A percentile compares a stretch with the other conserved stretches of the same genome.
Evolutionary conservation across 2,329 filamentous ascomycete species (phyloP).

Genomic region (Fusarium illudens): DNA sequence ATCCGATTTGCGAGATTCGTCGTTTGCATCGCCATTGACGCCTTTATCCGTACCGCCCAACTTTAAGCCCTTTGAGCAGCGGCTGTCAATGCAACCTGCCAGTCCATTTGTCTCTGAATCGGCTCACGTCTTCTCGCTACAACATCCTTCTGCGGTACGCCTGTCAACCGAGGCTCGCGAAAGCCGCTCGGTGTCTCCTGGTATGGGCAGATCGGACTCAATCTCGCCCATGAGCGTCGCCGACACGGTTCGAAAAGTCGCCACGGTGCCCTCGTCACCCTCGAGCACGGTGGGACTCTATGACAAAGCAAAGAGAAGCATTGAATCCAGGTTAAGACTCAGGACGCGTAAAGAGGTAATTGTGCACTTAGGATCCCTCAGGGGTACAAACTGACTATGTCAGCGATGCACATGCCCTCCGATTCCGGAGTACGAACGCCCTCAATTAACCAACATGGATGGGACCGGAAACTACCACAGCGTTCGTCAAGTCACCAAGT

Average conservation of each 20-base stretch:
- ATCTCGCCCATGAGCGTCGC: conserved; percentile 13
- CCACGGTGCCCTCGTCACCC: not conserved
- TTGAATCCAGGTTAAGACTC: conserved; percentile 35
- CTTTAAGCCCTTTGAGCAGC: conserved; percentile 20
- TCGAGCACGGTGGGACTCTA: conserved; percentile 15
- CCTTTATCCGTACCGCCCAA: conserved; percentile 27
- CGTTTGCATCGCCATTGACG: conserved; percentile 38
- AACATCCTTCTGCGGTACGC: conserved; percentile 42
- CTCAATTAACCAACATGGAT: conserved; percentile 10
- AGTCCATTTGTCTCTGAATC: conserved; percentile 59
- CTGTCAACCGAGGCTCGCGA: conserved; percentile 18
- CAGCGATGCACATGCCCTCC: conserved; percentile 18
- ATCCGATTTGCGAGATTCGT: conserved; percentile 34
- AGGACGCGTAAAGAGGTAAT: conserved; percentile 26
- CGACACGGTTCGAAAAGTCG: not conserved
- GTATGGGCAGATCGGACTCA: conserved; percentile 1
- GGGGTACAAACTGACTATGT: conserved; percentile 1
- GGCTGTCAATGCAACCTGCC: conserved; percentile 27
- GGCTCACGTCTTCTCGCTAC: conserved; percentile 58
- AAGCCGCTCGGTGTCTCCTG: conserved; percentile 7
- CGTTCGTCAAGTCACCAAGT: conserved; percentile 33
- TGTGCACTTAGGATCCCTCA: rapidly evolving
- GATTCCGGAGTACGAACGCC: conserved; percentile 27
- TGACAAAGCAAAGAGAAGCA: conserved; percentile 35
- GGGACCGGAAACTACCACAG: conserved; percentile 24